phyloP scores from a whole-genome alignment of 1,284 basidiomycete species.

The Dichomitus squalens region DNA sequence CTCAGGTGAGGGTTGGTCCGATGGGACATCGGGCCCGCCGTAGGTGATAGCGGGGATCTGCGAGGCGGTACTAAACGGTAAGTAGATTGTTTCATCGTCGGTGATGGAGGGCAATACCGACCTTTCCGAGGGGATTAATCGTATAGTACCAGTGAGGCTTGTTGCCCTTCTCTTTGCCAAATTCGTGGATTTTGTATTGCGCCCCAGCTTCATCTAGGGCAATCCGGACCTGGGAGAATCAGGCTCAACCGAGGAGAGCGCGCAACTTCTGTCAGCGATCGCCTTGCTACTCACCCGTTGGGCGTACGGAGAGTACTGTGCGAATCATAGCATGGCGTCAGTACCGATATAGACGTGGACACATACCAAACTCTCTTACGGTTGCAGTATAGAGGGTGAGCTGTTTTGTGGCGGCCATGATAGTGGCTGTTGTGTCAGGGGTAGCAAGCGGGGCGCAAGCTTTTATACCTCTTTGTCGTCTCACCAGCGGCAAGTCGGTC shows the following conservation, averaged over 20 bases:
- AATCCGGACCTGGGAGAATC: constrained; percentile 1
- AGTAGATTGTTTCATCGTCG: neutral
- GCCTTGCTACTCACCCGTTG: constrained; percentile 8
- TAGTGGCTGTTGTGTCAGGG: neutral
- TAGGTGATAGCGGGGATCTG: constrained; percentile 54
- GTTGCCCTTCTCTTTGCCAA: constrained; percentile 32
- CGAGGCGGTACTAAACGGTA: no score
- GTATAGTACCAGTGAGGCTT: constrained; percentile 41
- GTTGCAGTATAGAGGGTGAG: constrained; percentile 25
- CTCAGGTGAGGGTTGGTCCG: constrained; percentile 39
- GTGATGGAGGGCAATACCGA: constrained; percentile 2
- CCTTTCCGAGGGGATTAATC: constrained; percentile 41
- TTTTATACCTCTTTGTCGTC: neutral
- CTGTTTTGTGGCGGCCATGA: neutral
- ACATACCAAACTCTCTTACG: constrained; percentile 7
- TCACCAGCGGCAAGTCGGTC: neutral
- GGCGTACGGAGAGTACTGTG: constrained; percentile 22
- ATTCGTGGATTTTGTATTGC: constrained; percentile 20
- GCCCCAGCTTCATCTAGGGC: constrained; percentile 23
- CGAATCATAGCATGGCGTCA: neutral
- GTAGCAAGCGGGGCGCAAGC: no score
- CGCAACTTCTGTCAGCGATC: no score
- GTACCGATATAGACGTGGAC: neutral
- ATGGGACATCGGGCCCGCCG: constrained; percentile 51
- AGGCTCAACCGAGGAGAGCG: no score